phyloP scores from a whole-genome alignment of 2,329 filamentous ascomycete genomes.

The Juglanconis oblonga region DNA sequence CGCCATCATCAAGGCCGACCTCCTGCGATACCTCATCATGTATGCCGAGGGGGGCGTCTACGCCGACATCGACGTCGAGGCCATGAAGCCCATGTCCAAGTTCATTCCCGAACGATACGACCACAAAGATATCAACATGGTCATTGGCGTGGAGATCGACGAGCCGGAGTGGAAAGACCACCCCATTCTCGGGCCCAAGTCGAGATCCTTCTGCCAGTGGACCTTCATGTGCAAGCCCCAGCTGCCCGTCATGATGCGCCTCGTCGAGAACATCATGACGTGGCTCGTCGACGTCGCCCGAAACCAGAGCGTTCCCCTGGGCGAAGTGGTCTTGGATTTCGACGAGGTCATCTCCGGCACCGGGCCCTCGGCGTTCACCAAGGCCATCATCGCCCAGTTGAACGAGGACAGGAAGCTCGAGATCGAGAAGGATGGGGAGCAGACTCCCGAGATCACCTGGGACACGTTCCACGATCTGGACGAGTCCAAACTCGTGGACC shows the following conservation, averaged over 20 bases:
- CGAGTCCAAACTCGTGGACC: slow-evolving; percentile 62
- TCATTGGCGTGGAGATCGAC: slow-evolving; percentile 69
- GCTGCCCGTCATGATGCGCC: slow-evolving; percentile 63
- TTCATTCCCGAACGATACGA: slow-evolving; percentile 63
- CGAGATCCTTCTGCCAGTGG: slow-evolving; percentile 71
- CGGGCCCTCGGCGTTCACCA: slow-evolving; percentile 67
- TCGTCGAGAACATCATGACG: slow-evolving; percentile 65
- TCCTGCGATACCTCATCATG: slow-evolving; percentile 64
- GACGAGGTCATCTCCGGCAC: slow-evolving; percentile 70
- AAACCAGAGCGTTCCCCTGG: slow-evolving; percentile 57
- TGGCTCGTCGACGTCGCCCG: slow-evolving; percentile 61
- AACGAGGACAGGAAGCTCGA: slow-evolving; percentile 34
- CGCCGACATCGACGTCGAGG: slow-evolving; percentile 41
- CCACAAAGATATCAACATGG: slow-evolving; percentile 62
- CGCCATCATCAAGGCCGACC: slow-evolving; percentile 64
- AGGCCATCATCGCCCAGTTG: slow-evolving; percentile 63
- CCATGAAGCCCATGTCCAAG: slow-evolving; percentile 34
- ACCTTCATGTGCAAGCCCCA: slow-evolving; percentile 68
- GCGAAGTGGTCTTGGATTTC: slow-evolving; percentile 62
- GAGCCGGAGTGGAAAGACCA: slow-evolving; percentile 63
- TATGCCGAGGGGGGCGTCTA: slow-evolving; percentile 60
- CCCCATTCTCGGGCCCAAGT: slow-evolving; percentile 64
- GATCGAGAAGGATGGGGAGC: slow-evolving; percentile 17
- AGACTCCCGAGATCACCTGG: slow-evolving; percentile 51
- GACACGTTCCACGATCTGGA: slow-evolving; percentile 61